phyloP scores from a whole-genome alignment of 208 protist species.

The Acanthamoeba rhysodes region DNA sequence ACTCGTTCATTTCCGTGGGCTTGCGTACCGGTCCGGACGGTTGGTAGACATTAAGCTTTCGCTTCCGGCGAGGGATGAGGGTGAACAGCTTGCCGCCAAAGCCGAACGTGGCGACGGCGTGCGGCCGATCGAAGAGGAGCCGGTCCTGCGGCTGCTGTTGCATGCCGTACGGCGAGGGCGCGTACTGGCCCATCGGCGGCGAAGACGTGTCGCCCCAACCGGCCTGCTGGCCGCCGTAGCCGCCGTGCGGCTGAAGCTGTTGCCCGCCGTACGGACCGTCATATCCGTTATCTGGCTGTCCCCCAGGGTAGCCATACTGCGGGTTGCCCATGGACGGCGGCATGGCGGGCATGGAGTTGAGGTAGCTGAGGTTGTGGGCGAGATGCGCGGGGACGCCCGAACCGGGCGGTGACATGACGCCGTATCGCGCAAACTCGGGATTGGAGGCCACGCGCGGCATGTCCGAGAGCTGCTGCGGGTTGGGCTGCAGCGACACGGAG shows the following conservation, averaged over 20 bases:
- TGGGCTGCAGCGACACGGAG: neutral
- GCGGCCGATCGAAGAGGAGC: conserved; percentile 18
- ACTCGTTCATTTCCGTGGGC: too few relatives aligned
- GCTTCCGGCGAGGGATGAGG: neutral
- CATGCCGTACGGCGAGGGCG: neutral
- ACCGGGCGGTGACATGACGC: neutral
- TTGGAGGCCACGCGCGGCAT: conserved; percentile 35
- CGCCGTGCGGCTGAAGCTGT: neutral
- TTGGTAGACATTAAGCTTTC: neutral
- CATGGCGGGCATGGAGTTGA: neutral
- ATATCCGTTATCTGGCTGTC: neutral
- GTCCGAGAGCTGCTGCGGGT: neutral
- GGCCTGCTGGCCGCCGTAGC: neutral
- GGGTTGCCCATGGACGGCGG: neutral
- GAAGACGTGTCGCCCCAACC: neutral
- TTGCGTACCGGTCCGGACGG: neutral
- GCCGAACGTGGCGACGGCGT: conserved; percentile 20
- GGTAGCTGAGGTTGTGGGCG: neutral
- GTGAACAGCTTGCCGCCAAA: conserved; percentile 44
- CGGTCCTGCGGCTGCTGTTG: conserved; percentile 15
- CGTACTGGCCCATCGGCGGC: neutral
- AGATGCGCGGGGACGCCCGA: neutral
- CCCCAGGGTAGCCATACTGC: neutral
- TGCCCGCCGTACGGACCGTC: neutral
- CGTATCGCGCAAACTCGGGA: neutral